These are phyloP conservation scores for Melanopsichium pennsylvanicum DNA, from an alignment of 1,284 basidiomycete species.

Conservation along the genomic window DNA sequence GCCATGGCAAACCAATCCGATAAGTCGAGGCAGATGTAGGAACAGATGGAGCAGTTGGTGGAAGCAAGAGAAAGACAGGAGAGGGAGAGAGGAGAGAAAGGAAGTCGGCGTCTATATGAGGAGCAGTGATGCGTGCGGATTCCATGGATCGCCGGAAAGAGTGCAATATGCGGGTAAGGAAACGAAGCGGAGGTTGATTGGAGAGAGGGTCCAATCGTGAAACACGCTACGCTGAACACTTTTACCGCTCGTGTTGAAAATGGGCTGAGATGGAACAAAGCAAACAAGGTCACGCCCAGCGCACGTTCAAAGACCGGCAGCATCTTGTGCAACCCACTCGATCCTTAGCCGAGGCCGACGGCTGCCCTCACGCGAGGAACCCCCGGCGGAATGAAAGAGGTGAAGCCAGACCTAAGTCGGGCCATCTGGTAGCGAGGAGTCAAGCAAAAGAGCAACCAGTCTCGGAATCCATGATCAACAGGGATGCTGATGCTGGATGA, in stretches of 20 bases:
- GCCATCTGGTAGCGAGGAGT: too few species aligned
- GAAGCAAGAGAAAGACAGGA: background rate
- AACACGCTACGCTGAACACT: background rate
- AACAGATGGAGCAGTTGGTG: slow-evolving; percentile 4
- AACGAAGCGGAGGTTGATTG: background rate
- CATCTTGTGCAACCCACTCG: background rate
- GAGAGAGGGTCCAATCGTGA: slow-evolving; percentile 8
- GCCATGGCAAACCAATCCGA: slow-evolving; percentile 6
- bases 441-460: too few species aligned
- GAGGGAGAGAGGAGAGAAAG: background rate
- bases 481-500: too few species aligned
- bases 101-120: background rate
- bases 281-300: too few species aligned
- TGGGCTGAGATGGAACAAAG: slow-evolving; percentile 8
- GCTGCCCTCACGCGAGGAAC: too few species aligned
- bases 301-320: slow-evolving; percentile 11
- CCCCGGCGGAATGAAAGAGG: too few species aligned
- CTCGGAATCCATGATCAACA: too few species aligned
- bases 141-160: slow-evolving; percentile 4
- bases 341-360: slow-evolving; percentile 8
- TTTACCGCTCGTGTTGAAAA: slow-evolving; percentile 2
- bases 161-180: slow-evolving; percentile 1
- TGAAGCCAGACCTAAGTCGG: too few species aligned
- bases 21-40: background rate
- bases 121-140: background rate